These are phyloP conservation scores for Fusarium poae DNA, from an alignment of 2,329 filamentous ascomycete genomes.

Conservation along the genomic window DNA sequence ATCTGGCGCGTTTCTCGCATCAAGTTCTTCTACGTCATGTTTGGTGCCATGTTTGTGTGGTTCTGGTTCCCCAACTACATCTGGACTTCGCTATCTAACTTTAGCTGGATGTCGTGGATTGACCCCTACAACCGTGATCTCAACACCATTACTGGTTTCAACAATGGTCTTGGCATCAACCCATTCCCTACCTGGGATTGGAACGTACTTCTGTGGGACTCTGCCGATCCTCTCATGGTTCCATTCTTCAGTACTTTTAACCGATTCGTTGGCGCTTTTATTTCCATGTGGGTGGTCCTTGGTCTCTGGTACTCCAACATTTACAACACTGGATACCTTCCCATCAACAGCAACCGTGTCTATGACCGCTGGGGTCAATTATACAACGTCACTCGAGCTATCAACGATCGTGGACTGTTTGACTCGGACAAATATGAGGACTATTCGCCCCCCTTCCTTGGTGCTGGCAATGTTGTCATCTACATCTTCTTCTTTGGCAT, in stretches of 20 bases:
- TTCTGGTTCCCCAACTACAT: conserved; percentile 71
- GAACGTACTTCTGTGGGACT: conserved; percentile 61
- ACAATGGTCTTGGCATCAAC: conserved; percentile 61
- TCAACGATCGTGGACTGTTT: conserved; percentile 61
- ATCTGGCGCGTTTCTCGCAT: conserved; percentile 63
- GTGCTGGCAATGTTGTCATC: conserved; percentile 63
- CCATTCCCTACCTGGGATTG: conserved; percentile 63
- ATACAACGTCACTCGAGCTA: conserved; percentile 61
- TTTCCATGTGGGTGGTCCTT: conserved; percentile 67
- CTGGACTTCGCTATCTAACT: conserved; percentile 64
- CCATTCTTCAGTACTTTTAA: conserved; percentile 73
- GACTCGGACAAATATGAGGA: conserved; percentile 60
- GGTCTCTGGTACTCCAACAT: conserved; percentile 70
- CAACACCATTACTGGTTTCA: conserved; percentile 59
- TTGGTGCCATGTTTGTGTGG: conserved; percentile 67
- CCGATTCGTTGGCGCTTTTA: conserved; percentile 68
- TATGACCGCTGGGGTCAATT: conserved; percentile 62
- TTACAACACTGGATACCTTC: conserved; percentile 68
- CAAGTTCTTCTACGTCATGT: conserved; percentile 65
- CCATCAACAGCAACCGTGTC: conserved; percentile 65
- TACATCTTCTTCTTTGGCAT: conserved; percentile 69
- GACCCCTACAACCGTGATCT: conserved; percentile 60
- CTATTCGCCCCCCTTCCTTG: conserved; percentile 66
- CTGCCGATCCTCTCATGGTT: conserved; percentile 61
- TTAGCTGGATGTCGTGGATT: conserved; percentile 71